Percentiles rank a stretch among this genome's conserved stretches.
phyloP scores from a whole-genome alignment of 2,329 filamentous ascomycete genomes.

The Cercospora sesami region DNA sequence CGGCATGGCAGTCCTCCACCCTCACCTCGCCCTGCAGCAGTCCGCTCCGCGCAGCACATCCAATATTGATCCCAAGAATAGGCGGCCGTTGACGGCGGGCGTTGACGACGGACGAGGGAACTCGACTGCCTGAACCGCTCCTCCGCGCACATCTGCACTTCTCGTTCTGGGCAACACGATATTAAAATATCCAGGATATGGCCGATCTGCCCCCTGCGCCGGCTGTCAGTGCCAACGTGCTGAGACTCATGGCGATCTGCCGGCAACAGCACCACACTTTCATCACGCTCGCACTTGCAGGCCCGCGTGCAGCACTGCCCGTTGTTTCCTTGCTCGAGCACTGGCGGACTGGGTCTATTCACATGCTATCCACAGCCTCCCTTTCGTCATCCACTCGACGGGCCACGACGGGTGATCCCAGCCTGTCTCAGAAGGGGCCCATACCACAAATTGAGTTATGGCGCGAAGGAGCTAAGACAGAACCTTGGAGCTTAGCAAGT shows the following conservation, averaged over 20 bases:
- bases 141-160: background rate
- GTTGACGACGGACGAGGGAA: background rate
- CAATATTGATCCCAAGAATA: background rate
- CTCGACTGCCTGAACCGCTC: background rate
- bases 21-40: constrained; percentile 3
- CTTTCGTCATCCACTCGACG: constrained; percentile 16
- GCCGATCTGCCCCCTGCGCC: constrained; percentile 1
- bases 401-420: constrained; percentile 21
- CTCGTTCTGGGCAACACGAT: background rate
- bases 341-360: background rate
- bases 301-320: constrained; percentile 9
- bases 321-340: constrained; percentile 11
- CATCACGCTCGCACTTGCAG: constrained; percentile 16
- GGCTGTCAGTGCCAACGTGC: constrained; percentile 9
- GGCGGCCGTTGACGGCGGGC: background rate
- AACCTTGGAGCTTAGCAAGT: constrained; percentile 25
- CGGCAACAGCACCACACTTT: constrained; percentile 8
- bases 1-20: background rate
- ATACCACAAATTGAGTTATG: constrained; percentile 24
- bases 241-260: constrained; percentile 18
- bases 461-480: constrained; percentile 26
- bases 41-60: background rate
- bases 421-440: constrained; percentile 25
- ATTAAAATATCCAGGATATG: background rate
- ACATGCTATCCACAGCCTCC: constrained; percentile 18